Evolutionary conservation across 768 basidiomycete genomes (phyloP), one percentile per base, ranked within the genome.

Genomic region (Leccinum obscurum): DNA sequence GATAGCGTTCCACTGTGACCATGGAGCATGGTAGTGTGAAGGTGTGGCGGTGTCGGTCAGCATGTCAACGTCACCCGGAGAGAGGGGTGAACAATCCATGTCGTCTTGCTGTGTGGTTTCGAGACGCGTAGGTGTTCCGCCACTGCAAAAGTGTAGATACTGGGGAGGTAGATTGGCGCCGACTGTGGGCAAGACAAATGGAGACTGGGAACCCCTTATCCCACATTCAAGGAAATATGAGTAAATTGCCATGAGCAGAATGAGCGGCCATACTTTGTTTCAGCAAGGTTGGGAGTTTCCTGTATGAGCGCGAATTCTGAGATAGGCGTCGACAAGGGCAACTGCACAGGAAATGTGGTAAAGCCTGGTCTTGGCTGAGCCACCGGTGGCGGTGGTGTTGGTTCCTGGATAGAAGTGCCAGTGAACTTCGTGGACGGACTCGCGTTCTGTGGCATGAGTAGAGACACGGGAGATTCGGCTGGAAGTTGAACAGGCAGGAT

Each of bases 41-140:
- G 56, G 54, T 34, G 56, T 14, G 7, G 44, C 10, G 2, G 28
- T 28, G n/a, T 67, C 61, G 13, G 57, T 53, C 26, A 59, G 44
- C 56, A 67, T 67, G 22, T 67, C 65, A 14, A 60, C 46, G 51
- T 66, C 65, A 9, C 28, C n/a, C 6, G 64, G 56, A 6, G 55
- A 64, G 24, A 51, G 22, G 13, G 63, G 63, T 11, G 58, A 35
- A 20, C 58, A 64, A 11, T 64, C 63, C 63, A 65, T 65, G 28
- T 56, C 58, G 41, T 63, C 64, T 14, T 50, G 28, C 28, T 50
- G 24, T 20, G 20, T 26, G 22, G 24, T 15, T 50, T 41, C 51
- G n/a, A 52, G 13, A n/a, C 35, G 26, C 34, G 39, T 24, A 49
- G 15, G 2, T 17, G 15, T 24, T 32, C 17, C 30, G 32, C 9